phyloP scores from a whole-genome alignment of 2,329 filamentous ascomycete genomes.

The Xylogone sp. region DNA sequence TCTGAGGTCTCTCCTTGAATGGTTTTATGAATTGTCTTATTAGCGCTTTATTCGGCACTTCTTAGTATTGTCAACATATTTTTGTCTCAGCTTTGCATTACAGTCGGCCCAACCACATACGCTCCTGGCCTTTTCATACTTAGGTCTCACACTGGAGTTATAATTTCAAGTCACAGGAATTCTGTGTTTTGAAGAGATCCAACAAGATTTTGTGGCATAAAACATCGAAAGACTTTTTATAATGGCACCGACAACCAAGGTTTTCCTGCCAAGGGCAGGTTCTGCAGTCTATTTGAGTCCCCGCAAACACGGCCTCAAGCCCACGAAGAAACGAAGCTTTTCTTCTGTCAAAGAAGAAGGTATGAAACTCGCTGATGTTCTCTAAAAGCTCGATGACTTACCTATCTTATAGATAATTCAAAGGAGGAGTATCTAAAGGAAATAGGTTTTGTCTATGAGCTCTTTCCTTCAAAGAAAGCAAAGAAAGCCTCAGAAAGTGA shows the following conservation, averaged over 20 bases:
- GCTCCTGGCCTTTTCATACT: too few relatives aligned
- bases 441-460: background rate
- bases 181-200: background rate
- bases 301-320: background rate
- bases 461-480: background rate
- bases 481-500: constrained; percentile 1
- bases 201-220: too few relatives aligned
- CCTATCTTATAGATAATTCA: background rate
- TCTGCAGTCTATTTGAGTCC: background rate
- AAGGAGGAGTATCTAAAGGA: background rate
- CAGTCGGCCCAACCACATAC: too few relatives aligned
- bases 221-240: background rate
- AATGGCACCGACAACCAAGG: background rate
- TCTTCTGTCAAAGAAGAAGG: background rate
- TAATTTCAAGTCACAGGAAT: background rate
- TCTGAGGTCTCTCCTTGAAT: too few relatives aligned
- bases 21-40: too few relatives aligned
- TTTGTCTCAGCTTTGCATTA: too few relatives aligned
- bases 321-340: background rate
- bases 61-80: too few relatives aligned
- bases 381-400: background rate
- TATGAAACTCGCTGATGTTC: background rate
- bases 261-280: background rate
- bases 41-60: too few relatives aligned
- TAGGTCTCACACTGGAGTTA: too few relatives aligned